Evolutionary conservation across 176 grass and related monocot species (phyloP).

Genomic region (Phoenix dactylifera): DNA sequence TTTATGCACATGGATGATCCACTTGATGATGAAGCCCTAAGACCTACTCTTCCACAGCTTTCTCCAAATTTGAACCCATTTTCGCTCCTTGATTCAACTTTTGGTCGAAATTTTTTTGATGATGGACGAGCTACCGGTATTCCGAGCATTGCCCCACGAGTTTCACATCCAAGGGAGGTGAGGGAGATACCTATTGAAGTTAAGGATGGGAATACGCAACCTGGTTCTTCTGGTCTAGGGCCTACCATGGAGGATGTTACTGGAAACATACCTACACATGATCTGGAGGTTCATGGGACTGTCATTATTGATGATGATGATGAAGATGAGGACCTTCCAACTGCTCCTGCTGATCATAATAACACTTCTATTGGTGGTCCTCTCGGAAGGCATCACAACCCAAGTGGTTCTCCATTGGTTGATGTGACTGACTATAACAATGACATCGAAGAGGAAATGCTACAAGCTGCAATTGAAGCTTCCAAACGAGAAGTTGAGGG

Average conservation of each 20-base stretch:
- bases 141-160: slow-evolving; percentile 30
- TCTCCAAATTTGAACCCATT: slow-evolving; percentile 33
- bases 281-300: slow-evolving; percentile 47
- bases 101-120: slow-evolving; percentile 11
- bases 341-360: slow-evolving; percentile 29
- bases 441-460: slow-evolving; percentile 96
- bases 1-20: slow-evolving; percentile 59
- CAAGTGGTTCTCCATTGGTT: slow-evolving; percentile 49
- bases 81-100: slow-evolving; percentile 34
- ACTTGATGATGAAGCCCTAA: slow-evolving; percentile 20
- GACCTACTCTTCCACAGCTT: slow-evolving; percentile 10
- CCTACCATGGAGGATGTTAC: slow-evolving; percentile 76
- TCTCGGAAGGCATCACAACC: slow-evolving; percentile 22
- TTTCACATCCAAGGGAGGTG: slow-evolving; percentile 77
- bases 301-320: slow-evolving; percentile 55
- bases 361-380: slow-evolving; percentile 17
- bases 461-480: slow-evolving; percentile 86
- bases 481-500: slow-evolving; percentile 68
- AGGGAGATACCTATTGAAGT: slow-evolving; percentile 82
- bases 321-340: slow-evolving; percentile 32
- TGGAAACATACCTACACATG: slow-evolving; percentile 46
- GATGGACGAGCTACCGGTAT: slow-evolving; percentile 25
- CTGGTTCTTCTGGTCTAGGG: slow-evolving; percentile 41
- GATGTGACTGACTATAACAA: slow-evolving; percentile 55
- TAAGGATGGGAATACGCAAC: slow-evolving; percentile 42